A percentile compares a stretch with the other conserved stretches of the same genome.
Conservation (phyloP, 1,284 basidiomycete genomes). For the Fomitopsis palustris region DNA sequence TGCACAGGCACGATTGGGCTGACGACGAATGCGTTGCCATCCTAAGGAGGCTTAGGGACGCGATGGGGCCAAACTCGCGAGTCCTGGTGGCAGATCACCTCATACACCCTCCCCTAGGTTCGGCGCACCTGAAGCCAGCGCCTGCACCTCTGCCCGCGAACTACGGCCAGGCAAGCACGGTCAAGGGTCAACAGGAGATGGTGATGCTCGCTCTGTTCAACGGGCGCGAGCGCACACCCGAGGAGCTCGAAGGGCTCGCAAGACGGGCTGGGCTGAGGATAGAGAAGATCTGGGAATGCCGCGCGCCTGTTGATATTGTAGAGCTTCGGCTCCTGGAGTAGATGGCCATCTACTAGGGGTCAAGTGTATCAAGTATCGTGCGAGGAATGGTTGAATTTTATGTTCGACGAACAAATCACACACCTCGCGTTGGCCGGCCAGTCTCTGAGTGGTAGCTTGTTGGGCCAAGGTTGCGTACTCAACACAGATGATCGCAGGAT, state of each 20-base stretch:
- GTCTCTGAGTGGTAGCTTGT: too few species aligned
- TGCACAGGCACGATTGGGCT: conserved; percentile 1
- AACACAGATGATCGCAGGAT: too few species aligned
- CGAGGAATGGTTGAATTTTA: not conserved
- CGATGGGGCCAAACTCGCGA: conserved; percentile 6
- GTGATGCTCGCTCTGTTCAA: conserved; percentile 10
- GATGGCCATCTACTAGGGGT: too few species aligned
- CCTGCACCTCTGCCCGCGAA: conserved; percentile 13
- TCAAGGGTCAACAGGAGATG: conserved; percentile 4
- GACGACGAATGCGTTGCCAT: conserved; percentile 11
- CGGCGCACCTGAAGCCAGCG: not conserved
- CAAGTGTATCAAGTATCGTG: too few species aligned
- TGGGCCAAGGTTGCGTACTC: too few species aligned
- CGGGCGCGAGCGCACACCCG: conserved; percentile 9
- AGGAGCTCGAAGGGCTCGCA: conserved; percentile 1
- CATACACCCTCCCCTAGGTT: conserved; percentile 8
- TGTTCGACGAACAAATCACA: too few species aligned
- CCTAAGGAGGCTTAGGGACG: conserved; percentile 3
- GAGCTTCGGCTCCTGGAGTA: conserved; percentile 2
- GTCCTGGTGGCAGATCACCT: conserved; percentile 8
- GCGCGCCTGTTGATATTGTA: not conserved
- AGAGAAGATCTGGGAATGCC: conserved; percentile 7
- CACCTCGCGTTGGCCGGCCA: too few species aligned
- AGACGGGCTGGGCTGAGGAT: conserved; percentile 4
- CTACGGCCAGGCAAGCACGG: conserved; percentile 6